Percentiles rank a stretch among this genome's conserved stretches.
phyloP scores from a whole-genome alignment of 768 basidiomycete species.

The Tulasnella sp. region DNA sequence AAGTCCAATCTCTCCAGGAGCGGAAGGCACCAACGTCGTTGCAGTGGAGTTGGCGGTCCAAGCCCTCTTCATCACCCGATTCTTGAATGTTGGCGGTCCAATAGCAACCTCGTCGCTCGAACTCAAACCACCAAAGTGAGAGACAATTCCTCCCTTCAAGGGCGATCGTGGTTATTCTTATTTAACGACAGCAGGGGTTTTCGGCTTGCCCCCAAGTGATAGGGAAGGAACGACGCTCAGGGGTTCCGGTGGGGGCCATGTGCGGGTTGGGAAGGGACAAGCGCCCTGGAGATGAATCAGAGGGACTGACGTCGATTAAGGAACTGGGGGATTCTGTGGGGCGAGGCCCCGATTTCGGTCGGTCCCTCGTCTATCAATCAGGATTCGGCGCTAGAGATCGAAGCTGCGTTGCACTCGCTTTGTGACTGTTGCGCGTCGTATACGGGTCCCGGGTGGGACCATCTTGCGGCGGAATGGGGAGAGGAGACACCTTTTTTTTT shows the following conservation, averaged over 20 bases:
- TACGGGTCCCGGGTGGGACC: no score
- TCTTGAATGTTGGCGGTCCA: conserved; percentile 1
- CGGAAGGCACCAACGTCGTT: background rate
- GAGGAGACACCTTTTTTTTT: no score
- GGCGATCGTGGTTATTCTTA: conserved; percentile 8
- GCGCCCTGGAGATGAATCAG: no score
- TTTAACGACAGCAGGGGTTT: background rate
- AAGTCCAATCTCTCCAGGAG: background rate
- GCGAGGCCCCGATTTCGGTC: no score
- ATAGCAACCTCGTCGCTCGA: background rate
- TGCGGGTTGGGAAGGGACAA: no score
- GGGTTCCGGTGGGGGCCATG: background rate
- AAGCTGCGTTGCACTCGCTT: no score
- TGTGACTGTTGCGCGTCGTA: no score
- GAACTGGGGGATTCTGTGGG: no score
- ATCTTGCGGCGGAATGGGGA: no score
- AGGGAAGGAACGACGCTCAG: conserved; percentile 9
- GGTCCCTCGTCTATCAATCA: no score
- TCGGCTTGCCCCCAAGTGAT: background rate
- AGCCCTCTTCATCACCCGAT: conserved; percentile 2
- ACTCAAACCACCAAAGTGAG: background rate
- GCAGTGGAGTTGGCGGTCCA: background rate
- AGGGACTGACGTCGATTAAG: no score
- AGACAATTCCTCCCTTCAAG: background rate
- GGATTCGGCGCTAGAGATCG: no score